Conservation (phyloP, 208 protist species). For the Crithidia brevicula region DNA sequence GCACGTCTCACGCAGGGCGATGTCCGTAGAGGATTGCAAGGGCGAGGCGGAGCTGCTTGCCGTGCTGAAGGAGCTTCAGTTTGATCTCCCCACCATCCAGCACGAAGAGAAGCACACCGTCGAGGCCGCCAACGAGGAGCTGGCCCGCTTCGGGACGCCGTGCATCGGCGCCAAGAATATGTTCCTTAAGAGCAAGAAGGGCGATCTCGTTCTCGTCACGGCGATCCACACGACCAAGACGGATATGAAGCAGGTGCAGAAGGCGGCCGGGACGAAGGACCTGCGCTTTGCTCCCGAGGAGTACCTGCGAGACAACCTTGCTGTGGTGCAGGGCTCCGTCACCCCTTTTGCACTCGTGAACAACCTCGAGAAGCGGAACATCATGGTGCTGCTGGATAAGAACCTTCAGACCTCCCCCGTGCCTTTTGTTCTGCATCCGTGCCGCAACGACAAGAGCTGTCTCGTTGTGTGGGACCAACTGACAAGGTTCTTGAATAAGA, state of each 20-base stretch:
- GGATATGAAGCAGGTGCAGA: conserved; percentile 81
- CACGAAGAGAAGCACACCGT: conserved; percentile 81
- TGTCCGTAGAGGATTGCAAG: conserved; percentile 58
- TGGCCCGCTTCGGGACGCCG: conserved; percentile 12
- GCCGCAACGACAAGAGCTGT: conserved; percentile 83
- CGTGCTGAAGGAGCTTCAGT: conserved; percentile 42
- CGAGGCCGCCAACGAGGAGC: conserved; percentile 49
- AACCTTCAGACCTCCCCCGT: conserved; percentile 38
- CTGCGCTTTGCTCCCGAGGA: conserved; percentile 84
- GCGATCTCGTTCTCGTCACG: conserved; percentile 81
- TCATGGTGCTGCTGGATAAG: conserved; percentile 83
- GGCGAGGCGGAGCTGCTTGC: conserved; percentile 62
- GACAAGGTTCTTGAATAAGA: conserved; percentile 57
- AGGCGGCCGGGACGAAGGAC: conserved; percentile 63
- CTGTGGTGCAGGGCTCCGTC: conserved; percentile 80
- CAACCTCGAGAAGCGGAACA: conserved; percentile 60
- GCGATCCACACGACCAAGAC: conserved; percentile 71
- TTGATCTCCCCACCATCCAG: conserved; percentile 65
- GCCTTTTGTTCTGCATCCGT: conserved; percentile 75
- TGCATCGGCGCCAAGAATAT: conserved; percentile 79
- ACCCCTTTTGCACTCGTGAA: conserved; percentile 89
- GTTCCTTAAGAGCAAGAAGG: conserved; percentile 93
- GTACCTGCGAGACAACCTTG: conserved; percentile 63
- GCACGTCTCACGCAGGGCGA: conserved; percentile 6
- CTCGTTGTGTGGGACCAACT: conserved; percentile 73